Base-by-base conservation (phyloP, 148 eudicot species). In the Vaccinium corymbosum region DNA sequence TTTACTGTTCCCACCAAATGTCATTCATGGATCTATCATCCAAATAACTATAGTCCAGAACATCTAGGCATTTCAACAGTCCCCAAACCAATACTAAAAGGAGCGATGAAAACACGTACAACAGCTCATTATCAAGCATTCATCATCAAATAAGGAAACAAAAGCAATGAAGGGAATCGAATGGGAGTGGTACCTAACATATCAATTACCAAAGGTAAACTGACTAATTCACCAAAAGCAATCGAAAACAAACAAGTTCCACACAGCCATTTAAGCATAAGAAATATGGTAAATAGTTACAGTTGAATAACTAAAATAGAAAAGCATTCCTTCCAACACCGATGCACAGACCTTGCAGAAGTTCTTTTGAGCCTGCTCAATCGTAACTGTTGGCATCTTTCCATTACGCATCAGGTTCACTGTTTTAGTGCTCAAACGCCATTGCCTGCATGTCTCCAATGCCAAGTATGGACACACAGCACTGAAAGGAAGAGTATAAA, bases 361-460 rank as follows among this genome's bases (percentile, higher is more conserved):
- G 87, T 97, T 97, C 91, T 95, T 97, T 85, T 97, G 99, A 64
- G 97, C 99, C 87, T 97, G 98, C 87, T 97, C 99, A 87, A 97
- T 97, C 49, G 99, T 95, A 83, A 97, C 99, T 80, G 95, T 95
- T 19, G 97, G 98, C 95, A 97, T 97, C 85, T 97, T 97, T 70
- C 99, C 99, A 81, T 94, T 93, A 68, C 98, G 91, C 99, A 97
- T 97, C 90, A 97, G 88, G 85, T 93, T 97, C 83, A 95, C 96
- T 75, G 99, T 97, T 90, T 97, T 97, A 80, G 68, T 97, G 93
- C 99, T 97, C 84, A 97, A 87, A 85, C 99, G 94, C 99, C 99
- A 97, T 86, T 95, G 99, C 16, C 99, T 92, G 84, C 98, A 95
- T 81, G 99, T 97, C 91, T 97, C 99, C 84, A 97, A 83, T 42